Conservation (phyloP, 1,284 basidiomycete genomes). For the Boletus mariae region DNA sequence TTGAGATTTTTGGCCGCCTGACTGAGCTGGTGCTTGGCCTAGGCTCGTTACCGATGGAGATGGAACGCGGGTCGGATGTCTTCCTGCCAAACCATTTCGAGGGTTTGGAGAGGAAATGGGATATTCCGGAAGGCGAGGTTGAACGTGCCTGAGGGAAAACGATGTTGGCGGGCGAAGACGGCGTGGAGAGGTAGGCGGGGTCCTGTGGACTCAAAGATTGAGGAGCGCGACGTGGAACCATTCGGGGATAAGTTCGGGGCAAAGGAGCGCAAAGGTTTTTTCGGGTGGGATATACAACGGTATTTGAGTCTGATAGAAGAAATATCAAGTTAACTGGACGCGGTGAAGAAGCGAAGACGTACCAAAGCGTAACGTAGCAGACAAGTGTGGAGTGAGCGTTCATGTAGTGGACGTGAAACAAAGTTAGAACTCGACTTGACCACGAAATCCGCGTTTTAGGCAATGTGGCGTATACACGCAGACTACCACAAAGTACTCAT, state of each 20-base stretch:
- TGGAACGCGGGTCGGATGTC: slow-evolving; percentile 36
- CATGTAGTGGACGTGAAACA: slow-evolving; percentile 21
- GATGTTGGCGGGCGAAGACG: slow-evolving; percentile 26
- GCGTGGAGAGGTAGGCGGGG: slow-evolving; percentile 8
- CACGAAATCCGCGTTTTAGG: neutral
- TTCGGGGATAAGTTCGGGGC: slow-evolving; percentile 1
- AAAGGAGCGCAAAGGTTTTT: slow-evolving; percentile 15
- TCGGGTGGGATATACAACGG: slow-evolving; percentile 4
- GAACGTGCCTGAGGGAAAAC: slow-evolving; percentile 31
- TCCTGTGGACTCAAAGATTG: slow-evolving; percentile 32
- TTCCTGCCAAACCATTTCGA: slow-evolving; percentile 47
- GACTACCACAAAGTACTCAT: too few relatives aligned
- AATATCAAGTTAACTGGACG: neutral
- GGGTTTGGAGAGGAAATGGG: slow-evolving; percentile 44
- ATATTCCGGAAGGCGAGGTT: slow-evolving; percentile 38
- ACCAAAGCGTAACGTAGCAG: slow-evolving; percentile 2
- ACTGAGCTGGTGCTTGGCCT: slow-evolving; percentile 51
- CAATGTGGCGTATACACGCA: neutral
- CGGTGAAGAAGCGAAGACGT: slow-evolving; percentile 4
- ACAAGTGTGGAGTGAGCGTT: neutral
- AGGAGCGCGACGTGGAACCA: slow-evolving; percentile 29
- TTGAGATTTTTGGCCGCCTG: slow-evolving; percentile 75
- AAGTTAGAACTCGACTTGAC: neutral
- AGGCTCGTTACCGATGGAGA: slow-evolving; percentile 38
- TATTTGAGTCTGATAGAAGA: neutral